Evolutionary conservation across 345 rosid species (phyloP).

Genomic region (Linum lewisii): DNA sequence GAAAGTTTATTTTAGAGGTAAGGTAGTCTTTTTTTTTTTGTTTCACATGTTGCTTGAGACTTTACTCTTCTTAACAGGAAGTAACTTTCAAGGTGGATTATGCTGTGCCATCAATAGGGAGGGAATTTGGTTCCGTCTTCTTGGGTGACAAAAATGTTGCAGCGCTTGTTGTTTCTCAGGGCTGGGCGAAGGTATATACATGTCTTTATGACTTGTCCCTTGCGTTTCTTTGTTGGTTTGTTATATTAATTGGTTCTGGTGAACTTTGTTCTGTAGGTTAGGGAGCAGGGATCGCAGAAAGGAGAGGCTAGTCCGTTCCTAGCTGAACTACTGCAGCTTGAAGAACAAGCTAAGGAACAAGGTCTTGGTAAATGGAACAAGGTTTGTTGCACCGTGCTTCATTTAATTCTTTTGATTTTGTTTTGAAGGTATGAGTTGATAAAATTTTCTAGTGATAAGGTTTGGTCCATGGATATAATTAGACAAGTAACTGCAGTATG

Average conservation of each 20-base stretch:
- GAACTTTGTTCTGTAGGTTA: too few species aligned
- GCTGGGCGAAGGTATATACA: constrained; percentile 98
- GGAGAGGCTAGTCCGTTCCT: constrained; percentile 80
- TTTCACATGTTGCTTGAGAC: too few species aligned
- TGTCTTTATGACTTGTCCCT: not conserved
- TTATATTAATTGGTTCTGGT: constrained; percentile 3
- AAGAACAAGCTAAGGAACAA: constrained; percentile 74
- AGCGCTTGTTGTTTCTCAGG: constrained; percentile 52
- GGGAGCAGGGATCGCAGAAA: constrained; percentile 77
- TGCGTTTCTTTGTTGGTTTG: not conserved
- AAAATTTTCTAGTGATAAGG: too few species aligned
- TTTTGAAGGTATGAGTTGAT: too few species aligned
- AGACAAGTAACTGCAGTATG: too few species aligned
- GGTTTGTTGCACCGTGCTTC: constrained; percentile 42
- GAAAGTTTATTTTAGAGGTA: not conserved
- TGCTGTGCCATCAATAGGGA: constrained; percentile 53
- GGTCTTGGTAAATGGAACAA: constrained; percentile 84
- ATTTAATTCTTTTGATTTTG: too few species aligned
- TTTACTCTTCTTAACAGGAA: constrained; percentile 37
- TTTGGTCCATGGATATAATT: too few species aligned
- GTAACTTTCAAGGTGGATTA: constrained; percentile 85
- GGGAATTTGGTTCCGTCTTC: constrained; percentile 90
- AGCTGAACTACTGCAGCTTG: constrained; percentile 45
- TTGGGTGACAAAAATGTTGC: constrained; percentile 81
- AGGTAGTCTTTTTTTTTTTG: not conserved